Base-by-base conservation (phyloP, 2,329 filamentous ascomycete species). In the Seiridium cupressi region DNA sequence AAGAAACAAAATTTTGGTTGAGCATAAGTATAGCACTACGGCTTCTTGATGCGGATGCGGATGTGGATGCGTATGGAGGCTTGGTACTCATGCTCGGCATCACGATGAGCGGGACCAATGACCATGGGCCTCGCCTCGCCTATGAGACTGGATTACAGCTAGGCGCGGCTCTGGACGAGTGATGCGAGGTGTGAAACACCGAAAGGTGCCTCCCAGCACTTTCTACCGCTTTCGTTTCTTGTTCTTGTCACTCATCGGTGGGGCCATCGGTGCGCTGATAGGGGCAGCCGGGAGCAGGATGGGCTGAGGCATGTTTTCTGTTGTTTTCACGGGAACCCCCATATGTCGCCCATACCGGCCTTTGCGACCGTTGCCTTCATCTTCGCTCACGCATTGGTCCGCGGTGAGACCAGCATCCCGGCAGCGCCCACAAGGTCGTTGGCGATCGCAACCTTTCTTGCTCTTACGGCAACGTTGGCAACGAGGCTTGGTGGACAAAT, bases 381-480 rank as follows among this genome's bases (percentile, higher is more conserved):
- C 95, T 76, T 99, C 95, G 75, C 93, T 97, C 76, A 99, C 87
- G 76, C 95, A 99, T 65, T 94, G 92, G 67, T 98, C 95, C 61
- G 92, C 88, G 60, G 91, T 90, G 68, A 99, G 92, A 26, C 95
- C 95, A 48, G 95, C 95, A 77, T 99, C 95, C 74, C 93, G 92
- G 86, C 95, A 99, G 64, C 95, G 88, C 59, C 93, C 92, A 72
- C 95, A 99, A 35, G 95, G 95, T 44, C 95, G 89, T 77, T 98
- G 95, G 61, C 95, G 89, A 79, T 99, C 95, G 73, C 95, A 99
- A 10, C 95, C 95, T 79, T 99, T 99, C 84, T 99, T 99, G 79
- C 94, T 98, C 86, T 99, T 99, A 70, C 95, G 90, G 82, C 95
- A 99, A 61, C 95, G 90, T 75, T 99, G 95, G 81, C 95, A 99